Evolutionary conservation across 2,329 filamentous ascomycete genomes (phyloP).

Genomic region (Aspergillus ruber): DNA sequence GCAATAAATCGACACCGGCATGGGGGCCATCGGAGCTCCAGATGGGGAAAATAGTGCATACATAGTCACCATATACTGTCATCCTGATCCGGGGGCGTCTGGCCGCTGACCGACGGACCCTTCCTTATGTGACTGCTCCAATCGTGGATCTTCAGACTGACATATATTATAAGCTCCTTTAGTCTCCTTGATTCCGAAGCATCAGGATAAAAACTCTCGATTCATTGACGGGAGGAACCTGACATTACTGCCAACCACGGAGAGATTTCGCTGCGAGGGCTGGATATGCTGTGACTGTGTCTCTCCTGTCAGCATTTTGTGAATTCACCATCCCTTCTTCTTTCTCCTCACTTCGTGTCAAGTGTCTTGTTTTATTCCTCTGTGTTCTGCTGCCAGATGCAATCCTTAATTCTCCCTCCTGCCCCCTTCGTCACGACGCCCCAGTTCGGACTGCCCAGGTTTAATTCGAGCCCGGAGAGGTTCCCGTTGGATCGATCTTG

Average conservation of each 20-base stretch:
- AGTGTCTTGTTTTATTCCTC: not conserved
- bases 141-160: slow-evolving; percentile 22
- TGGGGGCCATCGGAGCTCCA: slow-evolving; percentile 26
- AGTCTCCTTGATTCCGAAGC: slow-evolving; percentile 11
- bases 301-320: not conserved
- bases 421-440: slow-evolving; percentile 30
- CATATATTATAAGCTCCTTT: slow-evolving; percentile 29
- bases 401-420: slow-evolving; percentile 36
- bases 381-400: slow-evolving; percentile 25
- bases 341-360: not conserved
- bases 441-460: slow-evolving; percentile 31
- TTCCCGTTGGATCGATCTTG: slow-evolving; percentile 28
- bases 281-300: slow-evolving; percentile 1
- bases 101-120: slow-evolving; percentile 27
- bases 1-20: slow-evolving; percentile 29
- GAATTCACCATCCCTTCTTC: not conserved
- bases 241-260: not conserved
- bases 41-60: slow-evolving; percentile 22
- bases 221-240: not conserved
- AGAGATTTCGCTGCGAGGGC: not conserved
- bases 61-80: slow-evolving; percentile 12
- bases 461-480: slow-evolving; percentile 28
- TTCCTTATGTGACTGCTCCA: slow-evolving; percentile 33
- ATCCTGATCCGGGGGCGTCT: slow-evolving; percentile 30
- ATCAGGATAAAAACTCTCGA: not conserved